A percentile compares a stretch with the other conserved stretches of the same genome.
Evolutionary conservation across 805 yeast species (phyloP).

Genomic region (Kluyveromyces nonfermentans): DNA sequence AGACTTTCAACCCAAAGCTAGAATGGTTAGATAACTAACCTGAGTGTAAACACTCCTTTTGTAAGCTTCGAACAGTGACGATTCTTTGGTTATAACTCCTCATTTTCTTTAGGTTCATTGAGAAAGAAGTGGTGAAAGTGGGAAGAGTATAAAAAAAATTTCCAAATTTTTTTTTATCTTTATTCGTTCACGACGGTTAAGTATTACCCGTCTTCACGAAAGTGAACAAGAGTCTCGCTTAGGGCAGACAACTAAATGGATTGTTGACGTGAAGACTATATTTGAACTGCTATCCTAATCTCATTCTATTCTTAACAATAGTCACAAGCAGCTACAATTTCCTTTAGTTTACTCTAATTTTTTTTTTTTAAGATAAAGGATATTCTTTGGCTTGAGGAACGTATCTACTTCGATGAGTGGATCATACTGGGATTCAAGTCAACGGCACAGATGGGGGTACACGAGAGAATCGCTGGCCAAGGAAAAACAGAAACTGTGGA

Average conservation of each 20-base stretch:
- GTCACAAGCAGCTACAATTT: too few relatives aligned
- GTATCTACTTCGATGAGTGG: slow-evolving; percentile 46
- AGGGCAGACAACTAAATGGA: neutral
- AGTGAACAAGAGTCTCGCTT: neutral
- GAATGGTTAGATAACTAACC: slow-evolving; percentile 7
- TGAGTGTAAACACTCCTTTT: slow-evolving; percentile 32
- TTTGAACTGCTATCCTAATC: neutral
- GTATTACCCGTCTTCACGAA: neutral
- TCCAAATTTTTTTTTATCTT: neutral
- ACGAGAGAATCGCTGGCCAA: slow-evolving; percentile 47
- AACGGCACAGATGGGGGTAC: slow-evolving; percentile 72
- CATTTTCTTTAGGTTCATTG: neutral
- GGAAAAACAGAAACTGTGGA: slow-evolving; percentile 35
- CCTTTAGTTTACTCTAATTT: too few relatives aligned
- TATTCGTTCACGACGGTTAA: neutral
- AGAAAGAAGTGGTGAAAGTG: too few relatives aligned
- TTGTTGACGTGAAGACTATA: neutral
- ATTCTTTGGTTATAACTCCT: slow-evolving; percentile 64
- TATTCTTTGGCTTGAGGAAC: neutral
- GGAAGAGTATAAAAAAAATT: too few relatives aligned
- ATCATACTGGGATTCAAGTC: slow-evolving; percentile 81
- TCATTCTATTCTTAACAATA: too few relatives aligned
- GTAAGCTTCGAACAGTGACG: slow-evolving; percentile 63
- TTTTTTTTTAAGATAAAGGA: neutral
- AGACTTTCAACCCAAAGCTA: slow-evolving; percentile 80